phyloP scores from a whole-genome alignment of 176 grass and related monocot species.

The Avena atlantica region DNA sequence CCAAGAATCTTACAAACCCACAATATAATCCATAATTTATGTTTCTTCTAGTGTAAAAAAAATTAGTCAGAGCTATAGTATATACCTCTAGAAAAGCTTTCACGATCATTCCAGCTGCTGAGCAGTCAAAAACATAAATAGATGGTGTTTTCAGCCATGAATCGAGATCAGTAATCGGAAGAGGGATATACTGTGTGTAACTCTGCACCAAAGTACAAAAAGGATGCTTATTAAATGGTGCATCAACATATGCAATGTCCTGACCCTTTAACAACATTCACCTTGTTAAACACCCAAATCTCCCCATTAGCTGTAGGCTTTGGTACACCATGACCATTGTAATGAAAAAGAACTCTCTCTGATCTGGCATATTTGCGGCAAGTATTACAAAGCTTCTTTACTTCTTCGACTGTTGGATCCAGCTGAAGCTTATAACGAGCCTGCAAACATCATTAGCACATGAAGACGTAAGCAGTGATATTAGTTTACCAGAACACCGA shows the following conservation, averaged over 20 bases:
- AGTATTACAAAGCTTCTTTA: slow-evolving; percentile 95
- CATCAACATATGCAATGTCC: slow-evolving; percentile 8
- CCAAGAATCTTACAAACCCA: slow-evolving; percentile 26
- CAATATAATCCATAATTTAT: neutral
- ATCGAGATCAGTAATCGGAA: slow-evolving; percentile 91
- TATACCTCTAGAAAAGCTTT: slow-evolving; percentile 91
- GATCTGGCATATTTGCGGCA: slow-evolving; percentile 98
- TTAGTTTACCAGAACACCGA: neutral
- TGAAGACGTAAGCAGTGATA: slow-evolving; percentile 41
- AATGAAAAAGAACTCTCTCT: slow-evolving; percentile 99
- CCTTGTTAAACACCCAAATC: slow-evolving; percentile 99
- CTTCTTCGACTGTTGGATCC: slow-evolving; percentile 94
- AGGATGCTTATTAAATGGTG: slow-evolving; percentile 25
- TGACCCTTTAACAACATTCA: slow-evolving; percentile 39
- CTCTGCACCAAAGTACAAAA: slow-evolving; percentile 61
- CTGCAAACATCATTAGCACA: slow-evolving; percentile 35
- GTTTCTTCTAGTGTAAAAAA: neutral
- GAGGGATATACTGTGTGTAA: slow-evolving; percentile 98
- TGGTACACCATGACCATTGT: slow-evolving; percentile 97
- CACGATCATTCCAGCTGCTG: slow-evolving; percentile 84
- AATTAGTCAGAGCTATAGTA: slow-evolving; percentile 22
- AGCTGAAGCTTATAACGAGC: slow-evolving; percentile 93
- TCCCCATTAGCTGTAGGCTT: slow-evolving; percentile 94
- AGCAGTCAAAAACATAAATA: slow-evolving; percentile 99
- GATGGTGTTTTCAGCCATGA: slow-evolving; percentile 97